phyloP scores from a whole-genome alignment of 2,329 filamentous ascomycete species.

The Chaetomium strumarium region DNA sequence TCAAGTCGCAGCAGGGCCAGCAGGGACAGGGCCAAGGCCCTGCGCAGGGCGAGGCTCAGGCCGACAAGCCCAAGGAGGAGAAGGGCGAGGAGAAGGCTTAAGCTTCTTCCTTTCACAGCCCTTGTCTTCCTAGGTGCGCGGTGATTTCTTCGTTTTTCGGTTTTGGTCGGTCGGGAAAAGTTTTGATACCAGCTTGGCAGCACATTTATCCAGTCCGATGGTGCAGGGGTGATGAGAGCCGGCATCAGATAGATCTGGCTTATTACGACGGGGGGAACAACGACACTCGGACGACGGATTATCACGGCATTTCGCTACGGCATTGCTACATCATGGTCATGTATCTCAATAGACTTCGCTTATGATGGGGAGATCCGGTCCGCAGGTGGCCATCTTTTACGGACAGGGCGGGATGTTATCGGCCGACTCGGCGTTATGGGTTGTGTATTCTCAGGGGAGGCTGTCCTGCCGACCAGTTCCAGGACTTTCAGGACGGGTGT shows the following conservation, averaged over 20 bases:
- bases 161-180: constrained; percentile 28
- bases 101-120: constrained; percentile 11
- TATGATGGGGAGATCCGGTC: constrained; percentile 21
- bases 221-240: constrained; percentile 12
- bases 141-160: constrained; percentile 21
- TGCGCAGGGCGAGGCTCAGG: constrained; percentile 32
- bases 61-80: constrained; percentile 46
- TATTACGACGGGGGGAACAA: constrained; percentile 19
- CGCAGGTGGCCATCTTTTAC: constrained; percentile 19
- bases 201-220: constrained; percentile 21
- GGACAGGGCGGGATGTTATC: constrained; percentile 20
- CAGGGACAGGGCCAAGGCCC: constrained; percentile 6
- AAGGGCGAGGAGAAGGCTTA: constrained; percentile 24
- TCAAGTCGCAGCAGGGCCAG: constrained; percentile 67
- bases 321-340: constrained; percentile 27
- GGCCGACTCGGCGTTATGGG: constrained; percentile 25
- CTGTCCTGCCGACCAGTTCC: constrained; percentile 10
- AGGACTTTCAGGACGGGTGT: constrained; percentile 11
- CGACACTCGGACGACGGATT: constrained; percentile 19
- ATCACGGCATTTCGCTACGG: constrained; percentile 24
- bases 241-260: constrained; percentile 20
- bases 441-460: constrained; percentile 19
- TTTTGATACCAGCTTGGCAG: constrained; percentile 29
- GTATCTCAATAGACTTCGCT: constrained; percentile 29
- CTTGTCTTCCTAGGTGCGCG: constrained; percentile 16